Evolutionary conservation across 2,329 filamentous ascomycete genomes (phyloP).

Genomic region (Alternaria atra): DNA sequence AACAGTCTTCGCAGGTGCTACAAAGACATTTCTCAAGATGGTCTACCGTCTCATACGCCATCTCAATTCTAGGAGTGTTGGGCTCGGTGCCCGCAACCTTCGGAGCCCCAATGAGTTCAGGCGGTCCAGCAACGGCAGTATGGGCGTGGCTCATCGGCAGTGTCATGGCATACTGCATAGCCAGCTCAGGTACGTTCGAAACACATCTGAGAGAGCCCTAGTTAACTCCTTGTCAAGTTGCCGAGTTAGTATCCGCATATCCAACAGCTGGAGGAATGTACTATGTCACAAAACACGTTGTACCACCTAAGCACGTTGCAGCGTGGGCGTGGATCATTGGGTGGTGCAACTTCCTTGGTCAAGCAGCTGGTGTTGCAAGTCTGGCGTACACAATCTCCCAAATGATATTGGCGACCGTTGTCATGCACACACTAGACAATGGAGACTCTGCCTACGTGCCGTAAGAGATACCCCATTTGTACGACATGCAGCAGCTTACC

Average conservation of each 20-base stretch:
- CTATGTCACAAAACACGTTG: slow-evolving; percentile 72
- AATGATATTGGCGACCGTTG: slow-evolving; percentile 68
- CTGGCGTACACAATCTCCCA: slow-evolving; percentile 70
- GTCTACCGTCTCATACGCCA: slow-evolving; percentile 72
- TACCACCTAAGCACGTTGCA: slow-evolving; percentile 67
- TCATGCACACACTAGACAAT: slow-evolving; percentile 68
- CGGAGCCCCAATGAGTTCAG: slow-evolving; percentile 65
- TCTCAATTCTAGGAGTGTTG: slow-evolving; percentile 70
- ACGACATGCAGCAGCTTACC: slow-evolving; percentile 12
- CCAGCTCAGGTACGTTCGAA: slow-evolving; percentile 60
- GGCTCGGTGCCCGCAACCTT: slow-evolving; percentile 73
- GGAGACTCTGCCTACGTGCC: slow-evolving; percentile 64
- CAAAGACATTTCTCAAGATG: slow-evolving; percentile 71
- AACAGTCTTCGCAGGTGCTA: slow-evolving; percentile 60
- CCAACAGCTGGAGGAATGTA: slow-evolving; percentile 74
- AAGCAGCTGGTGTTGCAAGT: slow-evolving; percentile 70
- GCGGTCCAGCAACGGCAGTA: slow-evolving; percentile 70
- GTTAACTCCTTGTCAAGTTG: slow-evolving; percentile 54
- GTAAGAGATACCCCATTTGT: slow-evolving; percentile 53
- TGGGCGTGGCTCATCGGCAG: slow-evolving; percentile 73
- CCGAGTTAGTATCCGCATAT: slow-evolving; percentile 72
- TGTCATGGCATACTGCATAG: slow-evolving; percentile 70
- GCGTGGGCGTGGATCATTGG: slow-evolving; percentile 72
- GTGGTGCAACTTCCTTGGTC: slow-evolving; percentile 73
- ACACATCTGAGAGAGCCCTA: not conserved